Conservation (phyloP, 2,329 filamentous ascomycete species). For the Chalaropsis ovoidea region DNA sequence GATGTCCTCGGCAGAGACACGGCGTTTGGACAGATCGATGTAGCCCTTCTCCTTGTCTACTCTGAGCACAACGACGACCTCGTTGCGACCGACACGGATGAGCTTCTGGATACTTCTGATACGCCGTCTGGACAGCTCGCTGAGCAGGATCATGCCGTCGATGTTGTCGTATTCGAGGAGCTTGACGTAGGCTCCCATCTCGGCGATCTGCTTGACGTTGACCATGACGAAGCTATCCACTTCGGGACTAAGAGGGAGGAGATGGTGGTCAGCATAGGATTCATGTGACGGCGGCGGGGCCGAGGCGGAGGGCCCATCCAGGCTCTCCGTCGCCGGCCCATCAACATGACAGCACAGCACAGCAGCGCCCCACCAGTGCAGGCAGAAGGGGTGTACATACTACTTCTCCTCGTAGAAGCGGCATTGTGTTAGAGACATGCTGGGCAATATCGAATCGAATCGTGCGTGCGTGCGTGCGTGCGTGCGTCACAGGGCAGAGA, state of each 20-base stretch:
- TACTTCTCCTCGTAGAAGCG: conserved; percentile 97
- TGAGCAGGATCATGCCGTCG: conserved; percentile 98
- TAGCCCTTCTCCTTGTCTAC: conserved; percentile 99
- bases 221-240: conserved; percentile 99
- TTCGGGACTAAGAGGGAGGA: conserved; percentile 48
- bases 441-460: conserved; percentile 45
- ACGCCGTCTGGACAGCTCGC: conserved; percentile 93
- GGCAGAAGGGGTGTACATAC: conserved; percentile 26
- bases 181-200: conserved; percentile 99
- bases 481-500: background rate
- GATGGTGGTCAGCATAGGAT: conserved; percentile 20
- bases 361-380: conserved; percentile 3
- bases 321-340: background rate
- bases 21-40: conserved; percentile 96
- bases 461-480: too few species aligned
- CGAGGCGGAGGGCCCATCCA: background rate
- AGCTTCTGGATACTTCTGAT: conserved; percentile 98
- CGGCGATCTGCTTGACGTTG: conserved; percentile 99
- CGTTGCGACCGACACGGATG: conserved; percentile 93
- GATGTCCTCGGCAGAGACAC: conserved; percentile 94
- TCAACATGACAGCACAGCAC: conserved; percentile 33
- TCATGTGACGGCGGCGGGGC: background rate
- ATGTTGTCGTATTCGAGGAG: conserved; percentile 99
- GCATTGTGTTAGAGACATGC: conserved; percentile 90
- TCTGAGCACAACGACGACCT: conserved; percentile 95